phyloP scores from a whole-genome alignment of 192 early-diverging fungal species.

The Backusella tuberculispora region DNA sequence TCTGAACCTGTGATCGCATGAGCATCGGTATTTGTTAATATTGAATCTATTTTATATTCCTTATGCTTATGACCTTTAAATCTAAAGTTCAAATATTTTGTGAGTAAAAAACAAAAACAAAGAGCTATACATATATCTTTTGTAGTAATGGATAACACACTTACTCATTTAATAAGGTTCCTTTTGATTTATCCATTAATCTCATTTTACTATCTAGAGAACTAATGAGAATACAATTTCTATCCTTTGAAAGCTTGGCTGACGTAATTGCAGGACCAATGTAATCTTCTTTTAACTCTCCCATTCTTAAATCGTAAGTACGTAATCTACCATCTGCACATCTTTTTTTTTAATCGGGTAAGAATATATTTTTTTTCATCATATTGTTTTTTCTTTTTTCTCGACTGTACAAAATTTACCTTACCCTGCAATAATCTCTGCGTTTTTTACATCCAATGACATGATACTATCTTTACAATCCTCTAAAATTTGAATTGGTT shows the following conservation, averaged over 20 bases:
- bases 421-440: slow-evolving; percentile 78
- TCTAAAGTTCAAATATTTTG: slow-evolving; percentile 51
- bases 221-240: slow-evolving; percentile 74
- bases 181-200: slow-evolving; percentile 81
- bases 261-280: slow-evolving; percentile 83
- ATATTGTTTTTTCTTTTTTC: not conserved
- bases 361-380: not conserved
- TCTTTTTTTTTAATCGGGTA: not conserved
- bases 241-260: slow-evolving; percentile 65
- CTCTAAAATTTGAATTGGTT: slow-evolving; percentile 81
- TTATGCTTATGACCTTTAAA: slow-evolving; percentile 83
- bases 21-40: slow-evolving; percentile 70
- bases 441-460: slow-evolving; percentile 68
- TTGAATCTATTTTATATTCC: slow-evolving; percentile 76
- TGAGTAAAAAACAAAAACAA: slow-evolving; percentile 63
- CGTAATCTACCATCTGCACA: slow-evolving; percentile 87
- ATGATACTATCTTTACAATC: slow-evolving; percentile 89
- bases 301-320: slow-evolving; percentile 85
- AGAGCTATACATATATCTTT: slow-evolving; percentile 9
- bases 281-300: slow-evolving; percentile 66
- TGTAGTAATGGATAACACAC: not conserved
- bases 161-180: slow-evolving; percentile 72
- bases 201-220: slow-evolving; percentile 81
- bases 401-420: not conserved
- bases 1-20: slow-evolving; percentile 87